phyloP scores from a whole-genome alignment of 208 protist genomes.

The Naegleria lovaniensis region DNA sequence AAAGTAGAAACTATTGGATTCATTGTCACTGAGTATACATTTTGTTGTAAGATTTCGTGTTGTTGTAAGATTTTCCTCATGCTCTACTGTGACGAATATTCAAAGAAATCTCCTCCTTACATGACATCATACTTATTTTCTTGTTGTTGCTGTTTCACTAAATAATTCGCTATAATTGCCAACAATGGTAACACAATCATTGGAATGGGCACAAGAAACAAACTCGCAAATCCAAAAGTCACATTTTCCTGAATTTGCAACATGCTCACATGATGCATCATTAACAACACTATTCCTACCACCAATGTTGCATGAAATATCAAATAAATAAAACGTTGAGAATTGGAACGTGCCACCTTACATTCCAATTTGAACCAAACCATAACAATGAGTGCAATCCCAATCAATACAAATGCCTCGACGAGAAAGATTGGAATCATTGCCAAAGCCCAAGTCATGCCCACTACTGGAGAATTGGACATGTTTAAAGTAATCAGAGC shows the following conservation, averaged over 20 bases:
- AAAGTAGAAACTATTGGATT: too few species aligned
- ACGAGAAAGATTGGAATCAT: not conserved
- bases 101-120: too few species aligned
- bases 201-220: not conserved
- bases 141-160: too few species aligned
- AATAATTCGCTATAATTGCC: too few species aligned
- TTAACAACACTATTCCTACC: not conserved
- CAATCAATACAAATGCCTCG: not conserved
- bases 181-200: not conserved
- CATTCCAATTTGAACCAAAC: not conserved
- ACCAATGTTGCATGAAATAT: not conserved
- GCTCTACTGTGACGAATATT: too few species aligned
- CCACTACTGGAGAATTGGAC: not conserved
- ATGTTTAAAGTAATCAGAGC: not conserved
- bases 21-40: too few species aligned
- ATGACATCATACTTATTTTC: too few species aligned
- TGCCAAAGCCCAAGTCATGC: not conserved
- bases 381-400: not conserved
- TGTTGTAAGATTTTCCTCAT: too few species aligned
- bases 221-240: not conserved
- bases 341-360: not conserved
- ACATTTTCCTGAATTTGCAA: not conserved
- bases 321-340: not conserved
- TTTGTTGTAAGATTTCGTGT: too few species aligned
- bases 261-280: not conserved